A percentile compares a stretch with the other conserved stretches of the same genome.
Evolutionary conservation across 2,329 filamentous ascomycete genomes (phyloP).

Genomic region (Daldinia sp.): DNA sequence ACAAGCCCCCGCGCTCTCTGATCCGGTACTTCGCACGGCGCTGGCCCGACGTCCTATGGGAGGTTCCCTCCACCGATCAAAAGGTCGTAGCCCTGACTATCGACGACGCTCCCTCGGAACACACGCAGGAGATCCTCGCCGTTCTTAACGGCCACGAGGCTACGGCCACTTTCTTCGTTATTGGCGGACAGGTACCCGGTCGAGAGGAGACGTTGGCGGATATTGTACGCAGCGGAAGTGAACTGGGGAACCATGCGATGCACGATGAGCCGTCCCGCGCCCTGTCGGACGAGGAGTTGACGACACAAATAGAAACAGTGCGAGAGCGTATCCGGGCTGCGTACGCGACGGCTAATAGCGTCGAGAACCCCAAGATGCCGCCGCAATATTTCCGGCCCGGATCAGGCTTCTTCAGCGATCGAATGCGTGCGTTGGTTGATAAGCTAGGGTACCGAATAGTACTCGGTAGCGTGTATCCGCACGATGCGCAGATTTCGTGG

Average conservation of each 20-base stretch:
- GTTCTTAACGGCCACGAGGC: slow-evolving; percentile 72
- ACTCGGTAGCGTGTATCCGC: slow-evolving; percentile 86
- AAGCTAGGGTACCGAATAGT: slow-evolving; percentile 74
- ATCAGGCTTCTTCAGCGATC: slow-evolving; percentile 79
- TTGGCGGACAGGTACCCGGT: slow-evolving; percentile 76
- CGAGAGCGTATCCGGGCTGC: slow-evolving; percentile 51
- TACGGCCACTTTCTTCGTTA: slow-evolving; percentile 87
- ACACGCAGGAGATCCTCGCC: slow-evolving; percentile 75
- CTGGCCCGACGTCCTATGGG: slow-evolving; percentile 84
- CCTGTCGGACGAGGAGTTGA: slow-evolving; percentile 67
- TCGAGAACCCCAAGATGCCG: slow-evolving; percentile 45
- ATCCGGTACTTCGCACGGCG: slow-evolving; percentile 74
- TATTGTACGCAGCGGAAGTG: slow-evolving; percentile 69
- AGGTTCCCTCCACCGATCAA: slow-evolving; percentile 62
- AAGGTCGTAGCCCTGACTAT: slow-evolving; percentile 84
- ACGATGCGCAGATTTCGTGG: slow-evolving; percentile 84
- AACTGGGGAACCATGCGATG: slow-evolving; percentile 90
- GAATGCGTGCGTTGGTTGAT: slow-evolving; percentile 70
- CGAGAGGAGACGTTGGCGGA: slow-evolving; percentile 62
- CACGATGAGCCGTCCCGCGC: slow-evolving; percentile 78
- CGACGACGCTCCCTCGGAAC: slow-evolving; percentile 81
- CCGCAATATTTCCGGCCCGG: slow-evolving; percentile 81
- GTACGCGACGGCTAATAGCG: slow-evolving; percentile 47
- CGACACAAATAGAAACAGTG: slow-evolving; percentile 70
- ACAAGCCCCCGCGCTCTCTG: slow-evolving; percentile 79